These are phyloP conservation scores for Phallus indusiatus DNA, from an alignment of 768 basidiomycete genomes.

Conservation along the genomic window DNA sequence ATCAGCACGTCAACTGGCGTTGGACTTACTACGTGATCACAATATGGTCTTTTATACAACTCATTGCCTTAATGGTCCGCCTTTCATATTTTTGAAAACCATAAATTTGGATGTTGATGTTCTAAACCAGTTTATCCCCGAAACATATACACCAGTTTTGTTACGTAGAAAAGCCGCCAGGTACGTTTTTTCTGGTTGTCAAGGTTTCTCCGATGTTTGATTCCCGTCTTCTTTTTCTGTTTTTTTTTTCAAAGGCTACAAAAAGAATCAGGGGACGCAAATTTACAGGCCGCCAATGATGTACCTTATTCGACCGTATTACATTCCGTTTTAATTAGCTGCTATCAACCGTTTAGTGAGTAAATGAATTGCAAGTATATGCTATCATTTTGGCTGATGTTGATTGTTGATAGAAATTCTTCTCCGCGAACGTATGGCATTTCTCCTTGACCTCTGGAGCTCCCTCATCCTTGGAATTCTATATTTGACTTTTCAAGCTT, in stretches of 20 bases:
- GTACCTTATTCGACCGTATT: slow-evolving; percentile 33
- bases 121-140: slow-evolving; percentile 50
- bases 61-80: slow-evolving; percentile 42
- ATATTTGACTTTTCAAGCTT: slow-evolving; percentile 46
- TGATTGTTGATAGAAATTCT: slow-evolving; percentile 43
- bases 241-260: slow-evolving; percentile 38
- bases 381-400: background rate
- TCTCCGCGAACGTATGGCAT: slow-evolving; percentile 63
- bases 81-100: background rate
- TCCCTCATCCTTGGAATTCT: slow-evolving; percentile 34
- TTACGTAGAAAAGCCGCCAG: slow-evolving; percentile 48
- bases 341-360: slow-evolving; percentile 66
- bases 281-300: slow-evolving; percentile 56
- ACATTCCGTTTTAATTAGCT: slow-evolving; percentile 44
- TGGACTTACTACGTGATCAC: slow-evolving; percentile 70
- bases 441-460: slow-evolving; percentile 59
- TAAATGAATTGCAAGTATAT: slow-evolving; percentile 9
- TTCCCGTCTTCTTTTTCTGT: background rate
- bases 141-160: slow-evolving; percentile 60
- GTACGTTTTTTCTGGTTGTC: slow-evolving; percentile 22
- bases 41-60: slow-evolving; percentile 58
- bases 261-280: slow-evolving; percentile 40
- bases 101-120: background rate
- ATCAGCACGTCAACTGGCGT: slow-evolving; percentile 50
- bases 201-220: background rate